A percentile compares a stretch with the other conserved stretches of the same genome.
Evolutionary conservation across 192 early-diverging fungal species (phyloP).

Genomic region (Umbelopsis ramanniana): DNA sequence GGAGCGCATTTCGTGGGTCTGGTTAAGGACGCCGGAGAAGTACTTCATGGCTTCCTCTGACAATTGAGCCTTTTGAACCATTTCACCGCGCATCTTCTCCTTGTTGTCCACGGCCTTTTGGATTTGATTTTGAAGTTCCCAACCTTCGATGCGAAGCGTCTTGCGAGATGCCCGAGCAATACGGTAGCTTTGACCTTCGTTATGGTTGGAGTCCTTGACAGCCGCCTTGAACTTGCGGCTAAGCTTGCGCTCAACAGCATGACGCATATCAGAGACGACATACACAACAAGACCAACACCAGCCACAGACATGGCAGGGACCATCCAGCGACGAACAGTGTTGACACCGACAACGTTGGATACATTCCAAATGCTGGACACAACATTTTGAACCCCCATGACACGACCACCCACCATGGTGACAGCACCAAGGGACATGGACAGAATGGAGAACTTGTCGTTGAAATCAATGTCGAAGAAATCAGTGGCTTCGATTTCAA

Average conservation of each 20-base stretch:
- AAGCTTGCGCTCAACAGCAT: conserved; percentile 73
- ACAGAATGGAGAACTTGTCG: conserved; percentile 32
- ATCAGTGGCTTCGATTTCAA: conserved; percentile 39
- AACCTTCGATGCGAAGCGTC: conserved; percentile 67
- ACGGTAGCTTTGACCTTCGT: conserved; percentile 64
- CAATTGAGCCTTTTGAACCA: conserved; percentile 56
- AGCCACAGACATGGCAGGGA: conserved; percentile 63
- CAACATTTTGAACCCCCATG: conserved; percentile 38
- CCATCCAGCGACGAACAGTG: conserved; percentile 62
- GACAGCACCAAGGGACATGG: conserved; percentile 34
- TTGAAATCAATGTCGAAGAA: conserved; percentile 46
- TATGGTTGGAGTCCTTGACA: conserved; percentile 53
- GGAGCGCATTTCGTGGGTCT: conserved; percentile 38
- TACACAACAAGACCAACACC: conserved; percentile 66
- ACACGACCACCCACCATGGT: conserved; percentile 43
- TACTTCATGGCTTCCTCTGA: conserved; percentile 70
- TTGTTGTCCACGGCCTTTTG: conserved; percentile 76
- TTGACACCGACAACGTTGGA: conserved; percentile 65
- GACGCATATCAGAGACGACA: conserved; percentile 71
- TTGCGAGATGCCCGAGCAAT: conserved; percentile 68
- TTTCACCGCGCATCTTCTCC: conserved; percentile 64
- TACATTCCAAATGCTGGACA: conserved; percentile 45
- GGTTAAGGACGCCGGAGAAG: conserved; percentile 64
- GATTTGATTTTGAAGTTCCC: conserved; percentile 71
- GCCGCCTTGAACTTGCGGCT: conserved; percentile 58